Evolutionary conservation across 1,139 yeast species (phyloP).

Genomic region (Taphrina betulina): DNA sequence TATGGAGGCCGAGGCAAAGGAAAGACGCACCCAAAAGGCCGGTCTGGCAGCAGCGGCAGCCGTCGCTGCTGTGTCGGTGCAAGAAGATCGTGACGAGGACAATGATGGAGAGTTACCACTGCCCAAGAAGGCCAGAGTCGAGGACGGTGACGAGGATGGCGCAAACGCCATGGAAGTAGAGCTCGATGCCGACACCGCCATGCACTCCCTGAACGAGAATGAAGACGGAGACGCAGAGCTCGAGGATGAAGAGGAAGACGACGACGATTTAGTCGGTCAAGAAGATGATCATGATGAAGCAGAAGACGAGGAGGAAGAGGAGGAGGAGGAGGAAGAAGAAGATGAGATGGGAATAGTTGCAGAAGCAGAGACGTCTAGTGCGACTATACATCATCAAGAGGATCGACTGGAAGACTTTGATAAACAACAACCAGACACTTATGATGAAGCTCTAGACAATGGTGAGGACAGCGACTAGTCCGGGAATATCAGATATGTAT

Average conservation of each 20-base stretch:
- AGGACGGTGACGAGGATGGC: not conserved
- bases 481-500: no score
- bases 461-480: slow-evolving; percentile 27
- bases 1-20: slow-evolving; percentile 6
- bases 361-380: not conserved
- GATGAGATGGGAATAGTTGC: not conserved
- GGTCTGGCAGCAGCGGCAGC: not conserved
- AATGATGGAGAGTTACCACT: not conserved
- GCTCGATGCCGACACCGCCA: not conserved
- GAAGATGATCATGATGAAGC: slow-evolving; percentile 4
- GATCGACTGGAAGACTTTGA: not conserved
- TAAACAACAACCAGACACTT: slow-evolving; percentile 3
- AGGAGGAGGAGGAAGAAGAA: slow-evolving; percentile 1
- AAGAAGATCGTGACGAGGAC: not conserved
- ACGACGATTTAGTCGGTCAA: slow-evolving; percentile 5
- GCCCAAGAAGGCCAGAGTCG: slow-evolving; percentile 13
- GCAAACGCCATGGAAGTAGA: not conserved
- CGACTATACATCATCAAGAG: not conserved
- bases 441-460: slow-evolving; percentile 27
- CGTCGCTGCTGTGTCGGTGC: not conserved
- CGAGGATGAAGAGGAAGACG: not conserved
- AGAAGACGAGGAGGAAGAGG: slow-evolving; percentile 12
- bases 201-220: not conserved
- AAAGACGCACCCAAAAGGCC: no score
- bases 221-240: not conserved